Conservation (phyloP, 139 green algal genomes). For the Pleodorina starrii region DNA sequence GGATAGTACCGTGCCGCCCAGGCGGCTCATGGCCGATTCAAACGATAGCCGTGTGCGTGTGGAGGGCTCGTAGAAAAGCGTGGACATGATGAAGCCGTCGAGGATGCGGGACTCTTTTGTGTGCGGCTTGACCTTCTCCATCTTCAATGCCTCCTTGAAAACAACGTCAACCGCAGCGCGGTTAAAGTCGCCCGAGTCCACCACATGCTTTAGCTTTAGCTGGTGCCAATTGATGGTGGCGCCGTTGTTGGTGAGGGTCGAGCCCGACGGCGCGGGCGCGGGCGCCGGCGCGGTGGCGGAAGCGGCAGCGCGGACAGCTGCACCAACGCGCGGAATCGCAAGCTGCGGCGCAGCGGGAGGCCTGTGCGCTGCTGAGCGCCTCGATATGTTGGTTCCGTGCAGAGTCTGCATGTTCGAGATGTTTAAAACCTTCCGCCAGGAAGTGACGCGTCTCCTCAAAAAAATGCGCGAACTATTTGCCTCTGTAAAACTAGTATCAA, state of each 20-base stretch:
- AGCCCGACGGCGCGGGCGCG: background rate
- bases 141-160: constrained; percentile 88
- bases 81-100: constrained; percentile 95
- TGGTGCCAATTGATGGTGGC: constrained; percentile 45
- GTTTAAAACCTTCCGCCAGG: too few relatives aligned
- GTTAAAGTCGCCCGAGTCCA: constrained; percentile 96
- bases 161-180: constrained; percentile 84
- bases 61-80: constrained; percentile 99
- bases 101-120: constrained; percentile 80
- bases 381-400: background rate
- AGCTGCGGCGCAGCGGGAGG: background rate
- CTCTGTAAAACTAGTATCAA: too few relatives aligned
- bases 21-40: constrained; percentile 93
- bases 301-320: background rate
- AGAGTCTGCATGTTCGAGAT: constrained; percentile 3
- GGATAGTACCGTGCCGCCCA: constrained; percentile 95
- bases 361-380: background rate
- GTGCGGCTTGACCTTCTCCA: constrained; percentile 78
- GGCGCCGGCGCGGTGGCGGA: constrained; percentile 13
- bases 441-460: too few relatives aligned
- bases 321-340: background rate
- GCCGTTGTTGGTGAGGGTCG: background rate
- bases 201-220: constrained; percentile 67
- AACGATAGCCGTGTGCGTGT: constrained; percentile 98
- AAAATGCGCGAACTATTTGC: too few relatives aligned